phyloP scores from a whole-genome alignment of 164 flowering plant species.

The Amborella trichopoda region DNA sequence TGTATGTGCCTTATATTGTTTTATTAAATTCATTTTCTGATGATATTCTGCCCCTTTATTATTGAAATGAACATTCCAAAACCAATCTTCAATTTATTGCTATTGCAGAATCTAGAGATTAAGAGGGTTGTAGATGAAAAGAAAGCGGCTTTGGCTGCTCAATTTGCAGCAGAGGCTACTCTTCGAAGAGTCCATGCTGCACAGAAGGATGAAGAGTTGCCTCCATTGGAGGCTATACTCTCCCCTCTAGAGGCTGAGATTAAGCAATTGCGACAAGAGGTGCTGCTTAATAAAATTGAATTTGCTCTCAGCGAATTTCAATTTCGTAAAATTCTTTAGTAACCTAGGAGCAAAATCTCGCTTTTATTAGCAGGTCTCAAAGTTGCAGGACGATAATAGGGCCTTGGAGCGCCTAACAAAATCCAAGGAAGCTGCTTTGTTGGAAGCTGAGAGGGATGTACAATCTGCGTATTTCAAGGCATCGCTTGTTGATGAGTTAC shows the following conservation, averaged over 20 bases:
- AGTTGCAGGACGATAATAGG: conserved; percentile 98
- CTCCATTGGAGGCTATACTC: conserved; percentile 99
- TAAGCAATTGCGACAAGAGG: conserved; percentile 90
- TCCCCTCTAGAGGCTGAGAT: conserved; percentile 98
- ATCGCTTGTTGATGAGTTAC: conserved; percentile 97
- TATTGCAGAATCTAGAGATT: conserved; percentile 91
- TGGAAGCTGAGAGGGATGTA: conserved; percentile 94
- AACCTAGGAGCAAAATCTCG: too few relatives aligned
- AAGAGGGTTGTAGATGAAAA: conserved; percentile 98
- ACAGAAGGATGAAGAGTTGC: conserved; percentile 99
- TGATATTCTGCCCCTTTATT: too few relatives aligned
- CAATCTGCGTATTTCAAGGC: conserved; percentile 92
- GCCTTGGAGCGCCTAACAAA: conserved; percentile 96
- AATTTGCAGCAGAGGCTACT: conserved; percentile 99
- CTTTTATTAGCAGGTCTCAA: conserved; percentile 78
- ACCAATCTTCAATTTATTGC: too few relatives aligned
- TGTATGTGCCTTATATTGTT: too few relatives aligned
- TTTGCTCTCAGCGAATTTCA: too few relatives aligned
- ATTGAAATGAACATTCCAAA: too few relatives aligned
- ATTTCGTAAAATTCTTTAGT: too few relatives aligned
- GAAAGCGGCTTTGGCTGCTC: conserved; percentile 98
- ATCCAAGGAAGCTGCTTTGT: conserved; percentile 96
- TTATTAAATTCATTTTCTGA: too few relatives aligned
- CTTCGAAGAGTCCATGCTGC: conserved; percentile 99
- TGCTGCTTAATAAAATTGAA: too few relatives aligned